Evolutionary conservation across 805 yeast genomes (phyloP).

Genomic region (Tetrapisispora pingtungensis): DNA sequence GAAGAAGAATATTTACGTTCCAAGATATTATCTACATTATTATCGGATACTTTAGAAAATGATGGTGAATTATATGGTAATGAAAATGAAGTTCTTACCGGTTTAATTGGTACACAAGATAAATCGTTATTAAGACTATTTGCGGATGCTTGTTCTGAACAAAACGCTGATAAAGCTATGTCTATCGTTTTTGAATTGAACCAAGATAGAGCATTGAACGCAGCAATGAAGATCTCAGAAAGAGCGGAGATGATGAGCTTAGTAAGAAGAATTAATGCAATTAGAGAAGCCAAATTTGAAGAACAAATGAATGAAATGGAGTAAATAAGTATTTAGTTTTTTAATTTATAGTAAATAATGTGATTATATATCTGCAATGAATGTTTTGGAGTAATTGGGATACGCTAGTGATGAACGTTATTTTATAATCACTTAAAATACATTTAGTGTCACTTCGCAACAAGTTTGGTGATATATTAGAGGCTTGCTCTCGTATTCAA

Average conservation of each 20-base stretch:
- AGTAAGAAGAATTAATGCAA: slow-evolving; percentile 43
- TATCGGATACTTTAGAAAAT: slow-evolving; percentile 46
- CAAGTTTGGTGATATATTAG: no score
- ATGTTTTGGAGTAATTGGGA: no score
- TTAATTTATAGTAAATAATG: no score
- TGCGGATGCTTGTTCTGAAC: slow-evolving; percentile 61
- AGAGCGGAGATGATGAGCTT: slow-evolving; percentile 47
- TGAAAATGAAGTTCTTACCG: slow-evolving; percentile 42
- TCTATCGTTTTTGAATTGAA: slow-evolving; percentile 59
- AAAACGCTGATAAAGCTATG: slow-evolving; percentile 54
- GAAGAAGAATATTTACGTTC: slow-evolving; percentile 60
- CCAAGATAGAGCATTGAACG: slow-evolving; percentile 69
- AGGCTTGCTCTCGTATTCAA: slow-evolving; percentile 9
- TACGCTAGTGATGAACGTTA: no score
- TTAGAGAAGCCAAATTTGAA: slow-evolving; percentile 37
- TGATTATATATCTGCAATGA: neutral
- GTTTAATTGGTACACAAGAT: slow-evolving; percentile 54
- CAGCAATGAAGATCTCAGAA: slow-evolving; percentile 78
- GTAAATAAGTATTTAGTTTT: neutral
- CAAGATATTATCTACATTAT: slow-evolving; percentile 48
- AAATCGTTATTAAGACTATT: slow-evolving; percentile 68
- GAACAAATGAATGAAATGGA: slow-evolving; percentile 8
- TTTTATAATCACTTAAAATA: no score
- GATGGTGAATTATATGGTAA: slow-evolving; percentile 35
- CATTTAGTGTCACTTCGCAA: no score